phyloP scores from a whole-genome alignment of 768 basidiomycete species.

The Cystofilobasidium bisporidii region DNA sequence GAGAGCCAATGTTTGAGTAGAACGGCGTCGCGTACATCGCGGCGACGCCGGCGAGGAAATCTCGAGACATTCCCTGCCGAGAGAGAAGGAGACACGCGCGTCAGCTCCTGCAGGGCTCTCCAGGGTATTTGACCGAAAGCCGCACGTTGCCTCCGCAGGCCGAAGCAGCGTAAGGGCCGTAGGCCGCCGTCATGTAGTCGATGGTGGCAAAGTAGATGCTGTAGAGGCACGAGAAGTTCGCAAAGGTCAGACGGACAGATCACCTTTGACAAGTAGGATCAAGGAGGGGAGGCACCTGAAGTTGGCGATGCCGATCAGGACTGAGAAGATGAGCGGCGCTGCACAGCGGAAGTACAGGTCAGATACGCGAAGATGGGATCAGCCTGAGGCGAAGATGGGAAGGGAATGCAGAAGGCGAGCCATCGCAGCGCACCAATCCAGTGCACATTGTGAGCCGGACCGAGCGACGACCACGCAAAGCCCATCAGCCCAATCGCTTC shows the following conservation, averaged over 20 bases:
- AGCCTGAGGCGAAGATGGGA: no score
- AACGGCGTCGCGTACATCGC: slow-evolving; percentile 32
- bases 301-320: neutral
- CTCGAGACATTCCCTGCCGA: slow-evolving; percentile 33
- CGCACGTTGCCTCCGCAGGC: neutral
- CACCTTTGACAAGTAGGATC: no score
- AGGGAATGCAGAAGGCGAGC: neutral
- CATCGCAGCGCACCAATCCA: slow-evolving; percentile 27
- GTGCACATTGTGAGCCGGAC: slow-evolving; percentile 6
- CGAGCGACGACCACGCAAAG: slow-evolving; percentile 32
- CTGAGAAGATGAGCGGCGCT: neutral
- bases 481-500: slow-evolving; percentile 22
- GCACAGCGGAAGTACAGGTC: no score
- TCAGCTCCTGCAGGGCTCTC: no score
- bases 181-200: neutral
- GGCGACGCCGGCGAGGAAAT: slow-evolving; percentile 36
- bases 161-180: neutral
- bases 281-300: no score
- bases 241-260: no score
- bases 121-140: no score
- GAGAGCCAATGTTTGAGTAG: slow-evolving; percentile 19
- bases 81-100: no score
- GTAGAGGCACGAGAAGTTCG: no score
- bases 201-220: neutral
- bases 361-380: no score